Evolutionary conservation across 257 asterid species (phyloP), one percentile per base, ranked within the genome.

Genomic region (Solanum medicagineum): DNA sequence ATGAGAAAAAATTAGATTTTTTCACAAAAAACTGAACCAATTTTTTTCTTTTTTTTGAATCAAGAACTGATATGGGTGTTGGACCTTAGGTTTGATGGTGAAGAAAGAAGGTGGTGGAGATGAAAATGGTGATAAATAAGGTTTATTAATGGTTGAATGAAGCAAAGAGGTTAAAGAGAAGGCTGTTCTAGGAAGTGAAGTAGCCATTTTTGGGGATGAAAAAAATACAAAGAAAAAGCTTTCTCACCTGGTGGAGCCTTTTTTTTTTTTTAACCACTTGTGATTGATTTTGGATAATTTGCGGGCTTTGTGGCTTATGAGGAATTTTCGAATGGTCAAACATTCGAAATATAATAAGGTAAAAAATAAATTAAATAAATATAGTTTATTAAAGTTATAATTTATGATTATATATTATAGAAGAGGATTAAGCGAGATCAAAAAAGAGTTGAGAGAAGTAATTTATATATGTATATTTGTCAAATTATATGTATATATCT

Each of bases 51-150:
- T 22, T 22, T 62, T 62, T 6, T 45, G 47, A 36, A 49, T 53
- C 20, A 36, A 66, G 60, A 24, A 1, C 36, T 19, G 13, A 17
- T 36, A 42, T 16, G 12, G 56, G 70, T 32, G 49, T 54, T 71
- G 55, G 86, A 93, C 97, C 94, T 90, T 90, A 53, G 92, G 90
- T 74, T 82, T 88, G 74, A 73, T 85, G 79, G 65, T 57, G 85
- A 90, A 73, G 77, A 81, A 84, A 57, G 88, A 36, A 83, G 90
- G 87, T 15, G 82, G 47, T 36, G 89, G 87, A 49, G 88, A 81
- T 47, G 87, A 40, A 66, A 70, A 75, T 42, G 82, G 65, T 47
- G 85, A 85, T 54, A 88, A 87, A 17, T 83, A 88, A 32, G 84
- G 87, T n/a, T 57, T 66, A 40, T 36, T 84, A 8, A 26, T n/a